phyloP scores from a whole-genome alignment of 2,329 filamentous ascomycete genomes.

The Stagonosporopsis vannaccii region DNA sequence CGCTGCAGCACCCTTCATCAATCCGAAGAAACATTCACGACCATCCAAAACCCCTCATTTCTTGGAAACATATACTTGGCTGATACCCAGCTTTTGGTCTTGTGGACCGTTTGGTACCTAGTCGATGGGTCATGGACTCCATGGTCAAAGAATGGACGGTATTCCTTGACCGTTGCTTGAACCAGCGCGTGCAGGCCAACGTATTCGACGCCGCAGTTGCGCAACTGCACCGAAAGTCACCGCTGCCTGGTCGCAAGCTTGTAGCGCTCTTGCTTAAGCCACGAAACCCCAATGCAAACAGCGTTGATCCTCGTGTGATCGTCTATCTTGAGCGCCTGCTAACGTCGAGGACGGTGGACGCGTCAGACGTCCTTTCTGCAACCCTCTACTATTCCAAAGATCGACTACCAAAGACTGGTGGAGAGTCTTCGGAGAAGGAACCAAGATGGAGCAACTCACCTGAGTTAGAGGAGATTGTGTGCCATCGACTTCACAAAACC shows the following conservation, averaged over 20 bases:
- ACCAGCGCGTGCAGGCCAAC: slow-evolving; percentile 40
- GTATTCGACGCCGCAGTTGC: slow-evolving; percentile 43
- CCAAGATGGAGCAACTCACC: slow-evolving; percentile 44
- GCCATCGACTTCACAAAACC: slow-evolving; percentile 46
- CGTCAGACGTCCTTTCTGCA: slow-evolving; percentile 43
- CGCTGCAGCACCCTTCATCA: slow-evolving; percentile 16
- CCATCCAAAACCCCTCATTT: slow-evolving; percentile 30
- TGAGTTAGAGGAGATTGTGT: slow-evolving; percentile 49
- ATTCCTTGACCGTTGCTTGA: slow-evolving; percentile 47
- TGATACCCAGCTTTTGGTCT: slow-evolving; percentile 23
- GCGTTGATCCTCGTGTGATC: slow-evolving; percentile 45
- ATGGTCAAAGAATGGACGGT: slow-evolving; percentile 43
- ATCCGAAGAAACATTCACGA: not conserved
- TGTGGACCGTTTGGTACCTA: slow-evolving; percentile 16
- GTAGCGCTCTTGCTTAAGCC: slow-evolving; percentile 46
- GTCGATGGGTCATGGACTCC: slow-evolving; percentile 45
- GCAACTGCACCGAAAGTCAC: slow-evolving; percentile 44
- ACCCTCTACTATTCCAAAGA: slow-evolving; percentile 47
- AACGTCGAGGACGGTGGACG: slow-evolving; percentile 42
- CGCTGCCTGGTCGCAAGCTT: slow-evolving; percentile 46
- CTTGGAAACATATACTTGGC: slow-evolving; percentile 12
- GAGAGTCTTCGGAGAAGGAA: slow-evolving; percentile 28
- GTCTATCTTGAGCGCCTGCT: slow-evolving; percentile 47
- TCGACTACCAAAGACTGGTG: slow-evolving; percentile 33
- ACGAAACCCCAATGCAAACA: slow-evolving; percentile 33